phyloP scores from a whole-genome alignment of 495 filamentous ascomycete species.

The Glarea lozoyensis region DNA sequence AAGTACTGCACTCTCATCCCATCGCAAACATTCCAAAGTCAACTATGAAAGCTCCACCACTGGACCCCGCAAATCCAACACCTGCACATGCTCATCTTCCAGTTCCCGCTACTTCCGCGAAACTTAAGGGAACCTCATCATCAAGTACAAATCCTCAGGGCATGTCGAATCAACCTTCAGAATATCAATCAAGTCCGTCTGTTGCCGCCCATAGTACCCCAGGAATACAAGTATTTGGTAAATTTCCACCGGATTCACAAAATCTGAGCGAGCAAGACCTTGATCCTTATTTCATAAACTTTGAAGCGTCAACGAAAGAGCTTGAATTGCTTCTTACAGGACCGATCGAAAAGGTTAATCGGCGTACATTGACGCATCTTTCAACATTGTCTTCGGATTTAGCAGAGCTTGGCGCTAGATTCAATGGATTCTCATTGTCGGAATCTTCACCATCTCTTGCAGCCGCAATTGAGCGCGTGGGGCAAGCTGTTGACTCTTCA shows the following conservation, averaged over 20 bases:
- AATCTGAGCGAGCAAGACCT: constrained; percentile 79
- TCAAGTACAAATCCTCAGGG: constrained; percentile 33
- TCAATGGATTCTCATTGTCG: constrained; percentile 94
- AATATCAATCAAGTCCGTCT: constrained; percentile 36
- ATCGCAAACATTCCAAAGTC: constrained; percentile 88
- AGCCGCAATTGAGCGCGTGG: constrained; percentile 88
- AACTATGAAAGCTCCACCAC: constrained; percentile 83
- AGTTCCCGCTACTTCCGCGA: constrained; percentile 73
- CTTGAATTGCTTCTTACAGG: constrained; percentile 80
- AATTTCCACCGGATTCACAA: constrained; percentile 74
- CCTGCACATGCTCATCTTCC: constrained; percentile 85
- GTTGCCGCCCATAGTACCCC: constrained; percentile 48
- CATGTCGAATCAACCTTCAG: constrained; percentile 34
- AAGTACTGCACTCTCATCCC: constrained; percentile 84
- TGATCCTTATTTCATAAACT: constrained; percentile 90
- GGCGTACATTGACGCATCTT: constrained; percentile 76
- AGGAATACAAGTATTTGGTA: constrained; percentile 57
- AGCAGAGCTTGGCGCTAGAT: constrained; percentile 83
- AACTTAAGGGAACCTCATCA: constrained; percentile 55
- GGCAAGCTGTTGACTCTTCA: constrained; percentile 90
- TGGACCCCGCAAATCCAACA: constrained; percentile 85
- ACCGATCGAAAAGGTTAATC: constrained; percentile 91
- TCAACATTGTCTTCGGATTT: constrained; percentile 77
- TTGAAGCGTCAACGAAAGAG: constrained; percentile 79
- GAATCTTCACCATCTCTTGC: constrained; percentile 81